These are phyloP conservation scores for Boletus speciosus DNA, from an alignment of 768 basidiomycete species.

Conservation along the genomic window DNA sequence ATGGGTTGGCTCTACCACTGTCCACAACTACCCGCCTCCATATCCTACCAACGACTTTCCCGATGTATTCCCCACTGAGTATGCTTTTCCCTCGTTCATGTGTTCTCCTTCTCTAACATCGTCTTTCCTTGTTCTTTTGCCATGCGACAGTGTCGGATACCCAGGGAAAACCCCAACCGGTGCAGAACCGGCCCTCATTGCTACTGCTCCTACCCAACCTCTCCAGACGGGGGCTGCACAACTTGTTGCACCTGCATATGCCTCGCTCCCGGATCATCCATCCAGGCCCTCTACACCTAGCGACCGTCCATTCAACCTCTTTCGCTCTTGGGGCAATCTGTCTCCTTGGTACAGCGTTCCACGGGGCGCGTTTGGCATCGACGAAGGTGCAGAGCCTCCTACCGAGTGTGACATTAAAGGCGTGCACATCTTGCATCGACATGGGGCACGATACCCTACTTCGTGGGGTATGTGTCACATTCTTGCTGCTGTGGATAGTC, in stretches of 20 bases:
- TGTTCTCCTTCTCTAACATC: neutral
- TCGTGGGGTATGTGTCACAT: slow-evolving; percentile 47
- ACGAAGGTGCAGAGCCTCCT: slow-evolving; percentile 68
- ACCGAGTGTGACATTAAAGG: slow-evolving; percentile 68
- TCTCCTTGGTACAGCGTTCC: slow-evolving; percentile 83
- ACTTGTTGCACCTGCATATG: slow-evolving; percentile 49
- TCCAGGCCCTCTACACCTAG: slow-evolving; percentile 1
- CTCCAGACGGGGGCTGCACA: slow-evolving; percentile 66
- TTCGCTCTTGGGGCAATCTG: slow-evolving; percentile 80
- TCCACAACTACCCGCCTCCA: slow-evolving; percentile 67
- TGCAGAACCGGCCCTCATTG: slow-evolving; percentile 68
- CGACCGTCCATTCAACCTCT: slow-evolving; percentile 54
- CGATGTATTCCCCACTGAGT: slow-evolving; percentile 67
- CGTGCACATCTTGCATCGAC: slow-evolving; percentile 76
- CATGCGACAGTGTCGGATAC: slow-evolving; percentile 53
- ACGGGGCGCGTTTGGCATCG: slow-evolving; percentile 62
- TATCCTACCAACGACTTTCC: slow-evolving; percentile 72
- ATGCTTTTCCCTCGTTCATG: neutral
- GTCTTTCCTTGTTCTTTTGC: neutral
- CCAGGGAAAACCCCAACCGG: slow-evolving; percentile 77
- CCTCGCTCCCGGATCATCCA: slow-evolving; percentile 20
- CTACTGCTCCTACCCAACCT: slow-evolving; percentile 76
- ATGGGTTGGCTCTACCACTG: slow-evolving; percentile 67
- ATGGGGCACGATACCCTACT: slow-evolving; percentile 77
- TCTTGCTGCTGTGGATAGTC: neutral